Base-by-base conservation (phyloP, 495 filamentous ascomycete species). In the Penicillium pancosmium region DNA sequence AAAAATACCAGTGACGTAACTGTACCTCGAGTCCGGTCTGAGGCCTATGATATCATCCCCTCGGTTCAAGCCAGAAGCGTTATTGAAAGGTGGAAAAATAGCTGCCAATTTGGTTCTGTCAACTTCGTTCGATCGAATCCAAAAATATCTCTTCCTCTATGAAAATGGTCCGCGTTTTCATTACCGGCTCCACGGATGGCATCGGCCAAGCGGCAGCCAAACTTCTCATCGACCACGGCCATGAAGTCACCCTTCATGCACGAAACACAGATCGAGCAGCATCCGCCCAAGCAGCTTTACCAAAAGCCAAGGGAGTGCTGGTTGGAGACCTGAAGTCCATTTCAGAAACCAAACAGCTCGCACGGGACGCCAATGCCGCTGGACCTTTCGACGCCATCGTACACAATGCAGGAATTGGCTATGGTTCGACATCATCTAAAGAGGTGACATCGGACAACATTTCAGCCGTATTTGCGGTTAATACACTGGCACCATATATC, bases 401-500 rank as follows among this genome's bases (percentile, higher is more conserved):
- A 23, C 85, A 86, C 70, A 86, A 85, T 58, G 83, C 84, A n/a
- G 82, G 79, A 34, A 73, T 80, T 6, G 76, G 77, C 1, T 73
- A 68, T 18, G 73, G 74, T 21, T 43, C 53, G 4, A 74, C 71
- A 3, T 69, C 71, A 16, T 68, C 62, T 10, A 56, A 60, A 0
- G 69, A 72, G 50, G 72, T 70, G 16, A 74, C 71, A 0, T 70
- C 73, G 13, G 78, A 85, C 46, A 78, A 79, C 0, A 70, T 84
- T 31, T 79, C 82, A 0, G 74, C 73, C 1, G 71, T 81, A 0
- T 85, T 86, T 52, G 75, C 82, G 2, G 78, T 84, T 36, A 87
- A 86, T 61, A 81, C 74, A 0, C 63, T 88, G 0, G 82, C 83
- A 27, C 83, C 83, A 13, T 88, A 85, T 55, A 75, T 86, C 35